phyloP scores from a whole-genome alignment of 768 basidiomycete genomes.

The Chalciporus sphaerocephalus region DNA sequence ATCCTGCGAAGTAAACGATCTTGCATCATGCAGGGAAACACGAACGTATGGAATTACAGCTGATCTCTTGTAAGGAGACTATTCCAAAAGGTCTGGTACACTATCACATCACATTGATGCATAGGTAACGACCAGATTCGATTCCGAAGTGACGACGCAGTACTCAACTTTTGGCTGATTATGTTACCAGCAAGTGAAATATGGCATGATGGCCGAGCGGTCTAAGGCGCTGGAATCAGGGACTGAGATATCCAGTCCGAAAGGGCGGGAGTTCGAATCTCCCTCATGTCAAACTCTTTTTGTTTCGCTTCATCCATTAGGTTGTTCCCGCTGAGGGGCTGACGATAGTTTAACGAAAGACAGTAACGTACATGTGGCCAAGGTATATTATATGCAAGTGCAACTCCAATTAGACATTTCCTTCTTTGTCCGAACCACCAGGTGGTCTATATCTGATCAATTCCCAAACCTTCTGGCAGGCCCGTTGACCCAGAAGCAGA shows the following conservation, averaged over 20 bases:
- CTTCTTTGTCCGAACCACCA: conserved; percentile 6
- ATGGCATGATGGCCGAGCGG: conserved; percentile 50
- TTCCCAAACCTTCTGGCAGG: conserved; percentile 38
- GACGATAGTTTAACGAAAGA: background rate
- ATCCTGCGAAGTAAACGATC: too few species aligned
- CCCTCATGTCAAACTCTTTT: conserved; percentile 26
- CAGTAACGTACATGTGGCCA: background rate
- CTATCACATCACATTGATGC: too few species aligned
- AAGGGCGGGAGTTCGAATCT: conserved; percentile 35
- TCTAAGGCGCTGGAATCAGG: conserved; percentile 59
- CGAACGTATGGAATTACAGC: too few species aligned
- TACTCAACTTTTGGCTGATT: too few species aligned
- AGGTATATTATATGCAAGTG: conserved; percentile 24
- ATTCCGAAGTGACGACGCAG: too few species aligned
- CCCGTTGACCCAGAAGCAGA: conserved; percentile 39
- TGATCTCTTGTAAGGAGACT: too few species aligned
- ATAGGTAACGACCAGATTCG: too few species aligned
- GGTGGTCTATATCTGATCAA: conserved; percentile 30
- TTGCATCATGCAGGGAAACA: too few species aligned
- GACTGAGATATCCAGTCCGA: conserved; percentile 27
- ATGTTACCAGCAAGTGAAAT: too few species aligned
- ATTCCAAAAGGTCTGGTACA: too few species aligned
- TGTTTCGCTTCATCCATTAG: background rate
- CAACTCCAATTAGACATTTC: conserved; percentile 19
- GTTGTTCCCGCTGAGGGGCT: too few species aligned